These are phyloP conservation scores for Sphaerostilbella broomeana DNA, from an alignment of 2,329 filamentous ascomycete species.

Conservation along the genomic window DNA sequence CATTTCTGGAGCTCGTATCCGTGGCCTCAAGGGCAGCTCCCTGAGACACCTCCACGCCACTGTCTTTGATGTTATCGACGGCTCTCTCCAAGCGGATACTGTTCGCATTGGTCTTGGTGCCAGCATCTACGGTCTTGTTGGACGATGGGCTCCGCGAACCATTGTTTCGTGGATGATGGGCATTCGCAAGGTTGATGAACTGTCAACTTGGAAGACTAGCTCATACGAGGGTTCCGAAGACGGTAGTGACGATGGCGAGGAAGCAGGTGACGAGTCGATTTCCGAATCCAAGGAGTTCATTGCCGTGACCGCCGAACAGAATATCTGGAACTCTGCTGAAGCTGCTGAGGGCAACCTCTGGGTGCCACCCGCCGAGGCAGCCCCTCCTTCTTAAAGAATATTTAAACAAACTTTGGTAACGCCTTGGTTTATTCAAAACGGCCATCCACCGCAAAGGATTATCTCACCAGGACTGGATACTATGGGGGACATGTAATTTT, in stretches of 20 bases:
- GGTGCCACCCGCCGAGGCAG: constrained; percentile 4
- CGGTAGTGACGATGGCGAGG: constrained; percentile 30
- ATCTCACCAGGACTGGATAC: constrained; percentile 6
- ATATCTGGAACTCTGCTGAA: constrained; percentile 37
- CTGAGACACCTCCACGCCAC: constrained; percentile 76
- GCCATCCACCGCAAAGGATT: constrained; percentile 1
- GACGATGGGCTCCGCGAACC: constrained; percentile 67
- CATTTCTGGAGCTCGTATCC: constrained; percentile 50
- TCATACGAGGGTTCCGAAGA: constrained; percentile 33
- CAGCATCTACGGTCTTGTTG: constrained; percentile 77
- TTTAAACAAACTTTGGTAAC: no score
- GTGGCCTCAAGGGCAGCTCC: constrained; percentile 60
- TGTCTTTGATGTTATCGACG: constrained; percentile 82
- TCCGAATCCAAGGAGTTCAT: constrained; percentile 42
- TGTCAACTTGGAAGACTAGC: constrained; percentile 47
- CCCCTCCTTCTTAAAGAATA: constrained; percentile 5
- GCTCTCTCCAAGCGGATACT: constrained; percentile 52
- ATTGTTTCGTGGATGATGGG: constrained; percentile 95
- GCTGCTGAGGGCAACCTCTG: constrained; percentile 19
- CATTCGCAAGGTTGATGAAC: constrained; percentile 54
- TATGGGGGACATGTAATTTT: constrained; percentile 8
- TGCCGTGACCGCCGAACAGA: constrained; percentile 37
- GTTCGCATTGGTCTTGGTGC: constrained; percentile 81
- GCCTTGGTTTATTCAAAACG: constrained; percentile 1
- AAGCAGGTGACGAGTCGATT: constrained; percentile 12